Evolutionary conservation across 2,329 filamentous ascomycete species (phyloP), one percentile per base, ranked within the genome.

Genomic region (Lojkania enalia): DNA sequence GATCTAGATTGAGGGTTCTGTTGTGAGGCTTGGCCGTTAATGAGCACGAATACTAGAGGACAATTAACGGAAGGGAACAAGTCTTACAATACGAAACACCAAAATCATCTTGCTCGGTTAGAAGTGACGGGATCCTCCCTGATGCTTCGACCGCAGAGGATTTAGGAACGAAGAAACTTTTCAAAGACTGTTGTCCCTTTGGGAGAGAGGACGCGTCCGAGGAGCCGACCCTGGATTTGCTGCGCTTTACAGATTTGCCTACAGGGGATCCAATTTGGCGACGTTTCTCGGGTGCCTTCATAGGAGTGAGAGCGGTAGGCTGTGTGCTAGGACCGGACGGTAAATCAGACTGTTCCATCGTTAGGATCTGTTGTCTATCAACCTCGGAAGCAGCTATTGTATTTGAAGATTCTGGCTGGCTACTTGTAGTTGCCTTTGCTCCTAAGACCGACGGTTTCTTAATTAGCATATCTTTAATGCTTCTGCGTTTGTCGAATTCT

Each of bases 401-500:
- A 27, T 27, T 27, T n/a, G 25, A 27, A n/a, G 25, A n/a, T 27
- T 27, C n/a, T n/a, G n/a, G n/a, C n/a, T n/a, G n/a, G n/a, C n/a
- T 33, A 15, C 14, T 33, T 9, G 30, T 9, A 33, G 16, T 20
- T 19, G 27, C 20, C 19, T 36, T 39, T 23, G 48, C 27, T 18
- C 44, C 57, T 2, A 47, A 27, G 11, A 42, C 25, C 35, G 47
- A 51, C 18, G 44, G 62, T 48, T 16, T 69, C 51, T 36, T 78
- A 64, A 55, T 80, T 64, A 97, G 96, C 94, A 99, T 97, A 62
- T 95, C 90, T 57, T 86, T 88, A 62, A 99, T 96, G 64, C 77
- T 96, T 54, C 83, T 82, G 15, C 94, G 83, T 47, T 86, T 85
- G 61, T 91, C 83, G 57, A 97, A 97, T 58, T 96, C 91, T 1